Conservation (phyloP, 768 basidiomycete species). For the Calocera cornea region DNA sequence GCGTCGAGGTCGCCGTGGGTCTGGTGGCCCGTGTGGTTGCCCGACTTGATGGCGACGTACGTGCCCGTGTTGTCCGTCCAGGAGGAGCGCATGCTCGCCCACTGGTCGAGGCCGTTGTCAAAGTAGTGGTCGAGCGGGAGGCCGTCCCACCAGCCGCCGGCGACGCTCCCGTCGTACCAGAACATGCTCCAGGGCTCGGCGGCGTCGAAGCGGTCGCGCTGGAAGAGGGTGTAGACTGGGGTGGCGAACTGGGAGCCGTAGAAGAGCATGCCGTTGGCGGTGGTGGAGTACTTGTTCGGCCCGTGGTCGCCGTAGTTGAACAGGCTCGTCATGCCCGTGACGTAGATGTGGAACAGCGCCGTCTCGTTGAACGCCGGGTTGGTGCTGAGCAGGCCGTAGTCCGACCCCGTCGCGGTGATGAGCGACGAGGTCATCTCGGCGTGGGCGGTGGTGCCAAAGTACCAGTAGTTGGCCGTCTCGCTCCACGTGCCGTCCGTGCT, state of each 20-base stretch:
- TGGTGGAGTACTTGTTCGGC: slow-evolving; percentile 89
- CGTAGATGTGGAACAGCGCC: slow-evolving; percentile 65
- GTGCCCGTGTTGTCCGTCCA: slow-evolving; percentile 81
- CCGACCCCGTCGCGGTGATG: slow-evolving; percentile 70
- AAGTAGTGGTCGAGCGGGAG: slow-evolving; percentile 74
- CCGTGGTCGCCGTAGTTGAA: slow-evolving; percentile 79
- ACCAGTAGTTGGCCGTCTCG: slow-evolving; percentile 89
- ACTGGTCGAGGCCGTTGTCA: slow-evolving; percentile 53
- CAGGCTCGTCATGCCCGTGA: slow-evolving; percentile 66
- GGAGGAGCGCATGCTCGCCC: slow-evolving; percentile 81
- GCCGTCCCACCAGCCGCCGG: slow-evolving; percentile 87
- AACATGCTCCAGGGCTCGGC: slow-evolving; percentile 73
- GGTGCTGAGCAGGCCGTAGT: slow-evolving; percentile 52
- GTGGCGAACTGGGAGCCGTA: slow-evolving; percentile 56
- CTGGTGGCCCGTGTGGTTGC: slow-evolving; percentile 67
- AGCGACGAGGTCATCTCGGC: slow-evolving; percentile 81
- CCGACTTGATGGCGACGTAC: slow-evolving; percentile 82
- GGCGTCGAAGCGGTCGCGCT: slow-evolving; percentile 76
- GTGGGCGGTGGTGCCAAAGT: slow-evolving; percentile 77
- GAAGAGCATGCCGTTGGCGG: slow-evolving; percentile 76
- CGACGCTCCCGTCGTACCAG: slow-evolving; percentile 79
- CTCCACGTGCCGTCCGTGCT: slow-evolving; percentile 57
- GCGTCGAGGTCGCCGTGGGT: slow-evolving; percentile 90
- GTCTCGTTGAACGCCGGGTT: slow-evolving; percentile 65
- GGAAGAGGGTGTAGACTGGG: slow-evolving; percentile 71